Percentiles rank a stretch among this genome's conserved stretches.
These are phyloP conservation scores for Purpureocillium lavendulum DNA, from an alignment of 2,329 filamentous ascomycete species.

Conservation along the genomic window DNA sequence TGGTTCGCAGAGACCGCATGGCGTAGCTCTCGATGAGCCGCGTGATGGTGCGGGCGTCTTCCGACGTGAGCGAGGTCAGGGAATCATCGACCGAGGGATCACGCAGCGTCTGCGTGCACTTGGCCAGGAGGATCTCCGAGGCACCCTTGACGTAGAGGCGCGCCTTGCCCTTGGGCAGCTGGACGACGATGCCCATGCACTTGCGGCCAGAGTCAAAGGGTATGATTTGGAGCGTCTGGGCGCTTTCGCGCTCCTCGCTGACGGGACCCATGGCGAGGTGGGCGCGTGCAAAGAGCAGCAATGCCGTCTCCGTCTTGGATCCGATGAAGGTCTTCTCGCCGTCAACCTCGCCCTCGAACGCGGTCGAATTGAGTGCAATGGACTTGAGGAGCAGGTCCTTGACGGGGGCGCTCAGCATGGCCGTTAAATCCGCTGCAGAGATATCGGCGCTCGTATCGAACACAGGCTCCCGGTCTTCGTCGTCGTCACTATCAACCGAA, in stretches of 20 bases:
- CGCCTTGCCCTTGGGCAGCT: constrained; percentile 40
- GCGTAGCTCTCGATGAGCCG: constrained; percentile 71
- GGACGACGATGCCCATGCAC: constrained; percentile 56
- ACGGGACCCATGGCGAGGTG: constrained; percentile 60
- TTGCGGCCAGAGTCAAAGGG: constrained; percentile 72
- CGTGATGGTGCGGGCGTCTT: constrained; percentile 50
- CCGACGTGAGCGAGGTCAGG: constrained; percentile 35
- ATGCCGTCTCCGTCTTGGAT: constrained; percentile 69
- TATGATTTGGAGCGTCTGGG: constrained; percentile 54
- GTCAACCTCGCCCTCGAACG: constrained; percentile 67
- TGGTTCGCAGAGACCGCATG: constrained; percentile 71
- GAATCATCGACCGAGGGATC: constrained; percentile 38
- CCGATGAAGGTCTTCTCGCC: constrained; percentile 61
- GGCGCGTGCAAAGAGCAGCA: constrained; percentile 61
- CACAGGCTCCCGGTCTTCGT: constrained; percentile 9
- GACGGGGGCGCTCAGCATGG: constrained; percentile 34
- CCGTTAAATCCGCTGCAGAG: constrained; percentile 36
- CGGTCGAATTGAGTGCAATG: constrained; percentile 61
- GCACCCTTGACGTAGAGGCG: constrained; percentile 57
- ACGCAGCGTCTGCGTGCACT: constrained; percentile 43
- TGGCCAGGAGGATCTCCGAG: constrained; percentile 52
- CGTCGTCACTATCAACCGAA: constrained; percentile 12
- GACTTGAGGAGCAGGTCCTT: constrained; percentile 50
- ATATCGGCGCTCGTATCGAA: constrained; percentile 26
- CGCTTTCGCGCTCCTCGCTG: constrained; percentile 53